Base-by-base conservation (phyloP, 495 filamentous ascomycete genomes). In the Cetradonia linearis region DNA sequence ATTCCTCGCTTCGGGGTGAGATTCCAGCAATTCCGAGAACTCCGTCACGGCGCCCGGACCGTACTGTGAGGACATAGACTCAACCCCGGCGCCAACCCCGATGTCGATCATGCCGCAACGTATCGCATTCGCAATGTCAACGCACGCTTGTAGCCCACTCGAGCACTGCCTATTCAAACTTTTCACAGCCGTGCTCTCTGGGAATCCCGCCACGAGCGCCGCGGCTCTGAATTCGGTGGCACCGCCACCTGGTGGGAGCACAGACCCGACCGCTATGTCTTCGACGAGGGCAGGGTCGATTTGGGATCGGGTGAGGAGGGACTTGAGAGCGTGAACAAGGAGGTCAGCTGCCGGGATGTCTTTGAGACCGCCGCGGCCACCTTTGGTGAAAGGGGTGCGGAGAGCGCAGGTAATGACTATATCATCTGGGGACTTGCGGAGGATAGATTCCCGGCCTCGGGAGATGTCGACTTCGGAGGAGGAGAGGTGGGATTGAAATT, bases 221-320 rank as follows among this genome's bases (percentile, higher is more conserved):
- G 94, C 92, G 61, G 91, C 93, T 65, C 93, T 84, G 83, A 92
- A 96, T 76, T 97, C 93, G 44, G 93, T 98, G 27, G 94, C 93
- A 64, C 93, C 93, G 61, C 89, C 93, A 63, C 93, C 93, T 20
- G 93, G 92, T 6, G 92, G 81, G 31, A 98, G 83, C 23, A 98
- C 93, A 55, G 83, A 85, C 65, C 93, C 93, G 61, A 98, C 94
- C 49, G 87, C 85, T 62, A 98, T 85, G 70, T 98, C 93, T 73
- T 96, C 87, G 36, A 98, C 88, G 18, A 88, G 76, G 34, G 71
- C 72, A 4, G 93, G 90, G 73, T 95, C 82, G 72, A 98, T 91
- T 37, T 83, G 81, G 56, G 90, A 95, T 67, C 89, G 88, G 36
- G 85, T 73, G 70, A 96, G 77, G 56, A 98, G 78, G 54, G 81